phyloP scores from a whole-genome alignment of 139 green algal genomes.

The Tetradesmus lagerheimii region DNA sequence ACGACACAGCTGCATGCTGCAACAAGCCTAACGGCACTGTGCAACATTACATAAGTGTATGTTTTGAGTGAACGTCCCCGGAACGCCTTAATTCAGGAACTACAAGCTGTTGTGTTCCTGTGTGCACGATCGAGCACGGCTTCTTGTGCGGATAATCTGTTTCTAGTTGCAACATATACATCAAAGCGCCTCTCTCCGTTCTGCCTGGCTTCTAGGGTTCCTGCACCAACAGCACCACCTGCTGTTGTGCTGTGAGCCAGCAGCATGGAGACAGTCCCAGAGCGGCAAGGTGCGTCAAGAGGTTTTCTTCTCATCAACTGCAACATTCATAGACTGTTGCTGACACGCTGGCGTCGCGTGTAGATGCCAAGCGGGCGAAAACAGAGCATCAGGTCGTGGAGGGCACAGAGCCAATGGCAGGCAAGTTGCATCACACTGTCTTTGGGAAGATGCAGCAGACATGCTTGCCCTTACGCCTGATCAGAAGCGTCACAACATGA shows the following conservation, averaged over 20 bases:
- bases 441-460: neutral
- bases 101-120: no score
- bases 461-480: neutral
- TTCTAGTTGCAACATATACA: no score
- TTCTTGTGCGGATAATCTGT: no score
- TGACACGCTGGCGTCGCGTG: neutral
- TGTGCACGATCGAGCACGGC: no score
- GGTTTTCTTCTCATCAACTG: neutral
- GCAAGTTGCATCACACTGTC: neutral
- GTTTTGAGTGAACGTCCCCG: no score
- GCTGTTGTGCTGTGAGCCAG: neutral
- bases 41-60: no score
- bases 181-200: no score
- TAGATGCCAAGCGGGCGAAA: constrained; percentile 43
- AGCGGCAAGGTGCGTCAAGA: neutral
- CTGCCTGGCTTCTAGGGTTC: no score
- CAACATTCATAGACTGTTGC: neutral
- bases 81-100: no score
- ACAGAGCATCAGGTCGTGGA: neutral
- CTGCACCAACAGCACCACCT: neutral
- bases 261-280: neutral
- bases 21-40: no score
- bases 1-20: no score
- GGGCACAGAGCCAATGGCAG: constrained; percentile 41
- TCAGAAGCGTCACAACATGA: neutral